A percentile compares a stretch with the other conserved stretches of the same genome.
phyloP scores from a whole-genome alignment of 116 monocot genomes.

The Trichopus zeylanicus region DNA sequence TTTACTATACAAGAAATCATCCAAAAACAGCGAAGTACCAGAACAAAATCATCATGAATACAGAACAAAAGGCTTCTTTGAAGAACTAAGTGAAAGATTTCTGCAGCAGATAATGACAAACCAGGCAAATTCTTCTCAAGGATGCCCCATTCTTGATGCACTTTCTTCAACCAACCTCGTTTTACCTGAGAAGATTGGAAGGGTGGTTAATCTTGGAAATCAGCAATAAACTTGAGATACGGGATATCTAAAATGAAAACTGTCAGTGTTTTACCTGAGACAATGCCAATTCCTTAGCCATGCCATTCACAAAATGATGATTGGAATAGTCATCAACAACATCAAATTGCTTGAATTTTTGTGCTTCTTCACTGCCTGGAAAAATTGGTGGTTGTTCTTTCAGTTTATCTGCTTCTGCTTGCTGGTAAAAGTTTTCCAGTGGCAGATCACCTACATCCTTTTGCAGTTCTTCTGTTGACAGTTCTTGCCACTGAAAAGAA shows the following conservation, averaged over 20 bases:
- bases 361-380: conserved; percentile 1
- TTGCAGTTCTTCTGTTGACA: conserved; percentile 10
- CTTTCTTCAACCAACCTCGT: conserved; percentile 64
- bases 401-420: conserved; percentile 9
- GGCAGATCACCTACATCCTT: not conserved
- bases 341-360: conserved; percentile 56
- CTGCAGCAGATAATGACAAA: conserved; percentile 8
- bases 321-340: conserved; percentile 46
- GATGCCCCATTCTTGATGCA: conserved; percentile 84
- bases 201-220: not conserved
- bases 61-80: no score
- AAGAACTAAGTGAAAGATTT: no score
- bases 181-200: conserved; percentile 21
- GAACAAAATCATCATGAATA: no score
- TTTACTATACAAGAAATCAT: no score
- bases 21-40: no score
- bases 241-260: not conserved
- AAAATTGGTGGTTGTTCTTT: conserved; percentile 7
- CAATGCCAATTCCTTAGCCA: conserved; percentile 5
- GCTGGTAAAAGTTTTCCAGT: conserved; percentile 5
- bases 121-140: conserved; percentile 67
- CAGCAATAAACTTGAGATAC: not conserved
- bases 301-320: conserved; percentile 48
- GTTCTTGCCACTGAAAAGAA: not conserved
- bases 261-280: conserved; percentile 24